phyloP scores from a whole-genome alignment of 768 basidiomycete genomes.

The Pleurotus ostreatus region DNA sequence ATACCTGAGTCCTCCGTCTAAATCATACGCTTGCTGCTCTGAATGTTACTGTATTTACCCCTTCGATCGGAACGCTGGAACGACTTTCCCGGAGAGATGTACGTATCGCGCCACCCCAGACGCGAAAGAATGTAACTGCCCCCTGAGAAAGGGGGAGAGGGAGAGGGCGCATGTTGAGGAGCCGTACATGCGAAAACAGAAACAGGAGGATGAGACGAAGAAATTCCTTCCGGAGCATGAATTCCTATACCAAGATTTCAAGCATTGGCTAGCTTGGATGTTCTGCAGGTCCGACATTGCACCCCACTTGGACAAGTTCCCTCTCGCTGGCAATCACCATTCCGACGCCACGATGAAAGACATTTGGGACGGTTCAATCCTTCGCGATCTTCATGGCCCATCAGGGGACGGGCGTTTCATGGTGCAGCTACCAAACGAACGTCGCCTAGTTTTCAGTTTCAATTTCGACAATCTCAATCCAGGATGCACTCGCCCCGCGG shows the following conservation, averaged over 20 bases:
- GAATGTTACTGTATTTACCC: conserved; percentile 4
- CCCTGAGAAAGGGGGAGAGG: conserved; percentile 16
- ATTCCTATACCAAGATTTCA: background rate
- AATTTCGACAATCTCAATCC: background rate
- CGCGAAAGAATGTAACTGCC: conserved; percentile 16
- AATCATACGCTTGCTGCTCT: conserved; percentile 6
- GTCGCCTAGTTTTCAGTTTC: background rate
- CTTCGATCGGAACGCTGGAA: background rate
- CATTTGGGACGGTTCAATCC: background rate
- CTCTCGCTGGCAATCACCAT: background rate
- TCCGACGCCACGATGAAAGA: background rate
- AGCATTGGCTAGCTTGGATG: background rate
- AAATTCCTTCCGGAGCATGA: background rate
- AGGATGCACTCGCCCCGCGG: background rate
- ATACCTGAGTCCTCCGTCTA: background rate
- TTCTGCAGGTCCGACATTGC: background rate
- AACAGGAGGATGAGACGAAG: no score
- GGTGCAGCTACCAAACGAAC: background rate
- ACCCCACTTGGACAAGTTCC: background rate
- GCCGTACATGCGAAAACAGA: background rate
- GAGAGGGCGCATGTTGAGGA: no score
- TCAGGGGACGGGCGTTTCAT: background rate
- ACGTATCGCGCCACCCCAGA: conserved; percentile 4
- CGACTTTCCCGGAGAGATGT: background rate
- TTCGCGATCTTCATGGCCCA: background rate